phyloP scores from a whole-genome alignment of 208 protist genomes.

The Crithidia sp. region DNA sequence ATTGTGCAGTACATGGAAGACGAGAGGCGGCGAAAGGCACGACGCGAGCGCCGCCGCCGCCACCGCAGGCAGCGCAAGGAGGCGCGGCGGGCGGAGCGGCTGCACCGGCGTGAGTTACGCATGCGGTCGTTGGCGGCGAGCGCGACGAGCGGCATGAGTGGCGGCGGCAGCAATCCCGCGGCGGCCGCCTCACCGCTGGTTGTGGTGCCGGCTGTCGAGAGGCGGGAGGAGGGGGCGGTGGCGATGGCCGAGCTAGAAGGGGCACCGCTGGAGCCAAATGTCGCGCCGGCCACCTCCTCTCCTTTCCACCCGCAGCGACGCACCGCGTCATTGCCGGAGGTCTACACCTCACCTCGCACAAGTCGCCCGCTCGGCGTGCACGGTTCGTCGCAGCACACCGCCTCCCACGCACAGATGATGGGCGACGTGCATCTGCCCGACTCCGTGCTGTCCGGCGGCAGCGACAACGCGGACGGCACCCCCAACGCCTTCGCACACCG shows the following conservation, averaged over 20 bases:
- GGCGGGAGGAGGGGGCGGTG: not conserved
- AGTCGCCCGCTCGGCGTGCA: conserved; percentile 9
- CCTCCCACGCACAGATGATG: conserved; percentile 9
- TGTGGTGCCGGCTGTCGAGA: not conserved
- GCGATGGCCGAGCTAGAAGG: conserved; percentile 8
- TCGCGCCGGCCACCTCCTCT: not conserved
- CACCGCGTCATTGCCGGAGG: not conserved
- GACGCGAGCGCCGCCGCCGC: conserved; percentile 11
- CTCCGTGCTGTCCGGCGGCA: not conserved
- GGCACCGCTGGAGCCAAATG: conserved; percentile 4
- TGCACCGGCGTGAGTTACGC: not conserved
- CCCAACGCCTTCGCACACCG: not conserved
- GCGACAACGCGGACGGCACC: not conserved
- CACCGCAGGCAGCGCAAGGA: conserved; percentile 9
- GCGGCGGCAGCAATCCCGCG: not conserved
- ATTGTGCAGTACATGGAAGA: conserved; percentile 22
- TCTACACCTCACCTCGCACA: not conserved
- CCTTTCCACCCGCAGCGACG: not conserved
- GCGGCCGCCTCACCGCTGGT: conserved; percentile 4
- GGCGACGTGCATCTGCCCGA: conserved; percentile 12
- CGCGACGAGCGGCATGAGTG: not conserved
- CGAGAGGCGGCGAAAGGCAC: conserved; percentile 5
- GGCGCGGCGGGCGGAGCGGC: conserved; percentile 7
- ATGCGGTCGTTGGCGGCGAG: not conserved
- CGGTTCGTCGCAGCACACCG: not conserved